These are phyloP conservation scores for Hanseniaspora jakobsenii DNA, from an alignment of 805 yeast genomes.

Conservation along the genomic window DNA sequence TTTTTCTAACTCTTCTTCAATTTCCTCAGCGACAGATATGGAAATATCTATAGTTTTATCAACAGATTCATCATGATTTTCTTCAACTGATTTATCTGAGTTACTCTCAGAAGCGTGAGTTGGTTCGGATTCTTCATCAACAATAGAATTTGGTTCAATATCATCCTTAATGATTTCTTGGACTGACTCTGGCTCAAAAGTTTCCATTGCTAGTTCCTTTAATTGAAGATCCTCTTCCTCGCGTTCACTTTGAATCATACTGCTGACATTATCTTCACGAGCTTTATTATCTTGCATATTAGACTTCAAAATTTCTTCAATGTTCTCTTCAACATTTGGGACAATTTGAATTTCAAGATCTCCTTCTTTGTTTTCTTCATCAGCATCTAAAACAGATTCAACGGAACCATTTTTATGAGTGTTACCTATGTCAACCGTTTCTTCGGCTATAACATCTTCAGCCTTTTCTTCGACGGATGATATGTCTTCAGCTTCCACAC, in stretches of 20 bases:
- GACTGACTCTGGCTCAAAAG: neutral
- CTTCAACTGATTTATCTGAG: neutral
- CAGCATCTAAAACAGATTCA: too few species aligned
- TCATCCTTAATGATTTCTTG: too few species aligned
- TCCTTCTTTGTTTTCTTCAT: too few species aligned
- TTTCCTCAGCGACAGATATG: too few species aligned
- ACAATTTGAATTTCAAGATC: conserved; percentile 14
- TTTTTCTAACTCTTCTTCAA: neutral
- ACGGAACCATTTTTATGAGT: too few species aligned
- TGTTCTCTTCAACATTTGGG: conserved; percentile 14
- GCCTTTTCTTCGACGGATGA: too few species aligned
- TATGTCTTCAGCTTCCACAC: too few species aligned
- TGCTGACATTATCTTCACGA: neutral
- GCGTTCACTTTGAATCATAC: neutral
- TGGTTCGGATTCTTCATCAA: neutral
- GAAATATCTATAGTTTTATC: neutral
- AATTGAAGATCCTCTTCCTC: too few species aligned
- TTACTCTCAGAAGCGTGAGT: neutral
- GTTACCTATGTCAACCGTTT: too few species aligned
- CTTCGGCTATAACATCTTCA: too few species aligned
- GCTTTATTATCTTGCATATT: neutral
- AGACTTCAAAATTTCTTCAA: conserved; percentile 1
- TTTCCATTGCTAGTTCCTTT: too few species aligned
- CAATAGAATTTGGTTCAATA: neutral
- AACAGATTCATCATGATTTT: neutral